These are phyloP conservation scores for Eimeria maxima DNA, from an alignment of 169 alveolate species.

Conservation along the genomic window DNA sequence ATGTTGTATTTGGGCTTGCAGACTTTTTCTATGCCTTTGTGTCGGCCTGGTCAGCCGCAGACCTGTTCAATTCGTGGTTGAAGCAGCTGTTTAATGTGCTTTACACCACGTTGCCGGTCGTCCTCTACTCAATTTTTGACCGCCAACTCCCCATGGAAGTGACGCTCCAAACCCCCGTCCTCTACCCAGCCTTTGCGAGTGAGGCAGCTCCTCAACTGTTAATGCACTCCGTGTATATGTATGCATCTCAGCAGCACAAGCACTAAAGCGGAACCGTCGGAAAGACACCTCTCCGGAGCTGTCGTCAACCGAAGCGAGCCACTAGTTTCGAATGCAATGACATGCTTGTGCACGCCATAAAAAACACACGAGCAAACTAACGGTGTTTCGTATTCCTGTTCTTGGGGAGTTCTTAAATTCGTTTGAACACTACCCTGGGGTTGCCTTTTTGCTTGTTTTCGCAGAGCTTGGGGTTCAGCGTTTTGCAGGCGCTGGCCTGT, in stretches of 20 bases:
- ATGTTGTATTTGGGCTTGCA: conserved; percentile 80
- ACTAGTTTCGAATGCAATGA: neutral
- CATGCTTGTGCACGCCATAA: neutral
- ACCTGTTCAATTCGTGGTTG: conserved; percentile 90
- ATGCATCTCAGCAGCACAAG: neutral
- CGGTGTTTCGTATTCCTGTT: too few species aligned
- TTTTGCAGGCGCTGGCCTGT: conserved; percentile 68
- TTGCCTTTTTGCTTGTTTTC: neutral
- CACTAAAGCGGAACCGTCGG: neutral
- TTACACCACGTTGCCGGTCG: conserved; percentile 89
- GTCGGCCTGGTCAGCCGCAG: conserved; percentile 87
- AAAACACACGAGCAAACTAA: neutral
- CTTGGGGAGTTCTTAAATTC: neutral
- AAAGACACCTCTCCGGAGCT: neutral
- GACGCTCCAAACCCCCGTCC: conserved; percentile 87
- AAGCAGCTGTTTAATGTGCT: conserved; percentile 89
- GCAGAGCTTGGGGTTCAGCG: conserved; percentile 77
- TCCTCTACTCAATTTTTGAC: conserved; percentile 89
- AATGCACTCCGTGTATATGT: too few species aligned
- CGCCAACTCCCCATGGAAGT: conserved; percentile 90
- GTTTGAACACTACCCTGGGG: neutral
- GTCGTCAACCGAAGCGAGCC: neutral
- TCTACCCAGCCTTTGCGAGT: conserved; percentile 84
- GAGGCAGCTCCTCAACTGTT: neutral
- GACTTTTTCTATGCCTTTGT: conserved; percentile 81